These are phyloP conservation scores for Mycena galericulata DNA, from an alignment of 768 basidiomycete genomes.

Conservation along the genomic window DNA sequence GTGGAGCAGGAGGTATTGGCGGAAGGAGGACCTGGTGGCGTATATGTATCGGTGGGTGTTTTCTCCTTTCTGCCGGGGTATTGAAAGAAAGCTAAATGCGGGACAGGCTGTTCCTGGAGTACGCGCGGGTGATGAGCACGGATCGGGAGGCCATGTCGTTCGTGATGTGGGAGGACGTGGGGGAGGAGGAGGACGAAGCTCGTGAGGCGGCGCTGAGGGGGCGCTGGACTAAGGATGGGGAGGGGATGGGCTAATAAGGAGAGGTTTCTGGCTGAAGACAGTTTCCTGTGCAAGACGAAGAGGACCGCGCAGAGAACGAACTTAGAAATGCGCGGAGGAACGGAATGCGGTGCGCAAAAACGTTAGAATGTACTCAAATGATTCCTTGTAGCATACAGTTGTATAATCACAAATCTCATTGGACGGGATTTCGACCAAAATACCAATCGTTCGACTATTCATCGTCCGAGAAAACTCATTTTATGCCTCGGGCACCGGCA, in stretches of 20 bases:
- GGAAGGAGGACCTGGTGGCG: slow-evolving; percentile 68
- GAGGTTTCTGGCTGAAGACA: neutral
- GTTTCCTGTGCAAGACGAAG: neutral
- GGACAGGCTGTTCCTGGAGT: slow-evolving; percentile 65
- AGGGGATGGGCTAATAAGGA: neutral
- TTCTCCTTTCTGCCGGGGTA: too few species aligned
- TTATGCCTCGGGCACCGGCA: neutral
- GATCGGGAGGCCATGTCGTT: slow-evolving; percentile 59
- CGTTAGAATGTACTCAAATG: neutral
- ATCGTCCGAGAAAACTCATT: neutral
- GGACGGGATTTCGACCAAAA: neutral
- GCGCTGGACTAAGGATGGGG: neutral
- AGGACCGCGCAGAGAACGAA: too few species aligned
- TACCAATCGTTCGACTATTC: neutral
- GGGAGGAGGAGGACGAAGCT: slow-evolving; percentile 13
- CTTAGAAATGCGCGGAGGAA: too few species aligned
- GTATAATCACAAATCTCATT: neutral
- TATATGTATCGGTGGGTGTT: slow-evolving; percentile 66
- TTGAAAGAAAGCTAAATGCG: neutral
- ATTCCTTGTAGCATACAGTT: neutral
- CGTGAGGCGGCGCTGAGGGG: slow-evolving; percentile 15
- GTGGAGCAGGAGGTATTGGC: slow-evolving; percentile 72
- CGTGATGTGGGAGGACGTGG: slow-evolving; percentile 27
- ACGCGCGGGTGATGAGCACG: slow-evolving; percentile 61
- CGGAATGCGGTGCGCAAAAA: neutral